Base-by-base conservation (phyloP, 2,329 filamentous ascomycete genomes). In the Aspergillus sp. region DNA sequence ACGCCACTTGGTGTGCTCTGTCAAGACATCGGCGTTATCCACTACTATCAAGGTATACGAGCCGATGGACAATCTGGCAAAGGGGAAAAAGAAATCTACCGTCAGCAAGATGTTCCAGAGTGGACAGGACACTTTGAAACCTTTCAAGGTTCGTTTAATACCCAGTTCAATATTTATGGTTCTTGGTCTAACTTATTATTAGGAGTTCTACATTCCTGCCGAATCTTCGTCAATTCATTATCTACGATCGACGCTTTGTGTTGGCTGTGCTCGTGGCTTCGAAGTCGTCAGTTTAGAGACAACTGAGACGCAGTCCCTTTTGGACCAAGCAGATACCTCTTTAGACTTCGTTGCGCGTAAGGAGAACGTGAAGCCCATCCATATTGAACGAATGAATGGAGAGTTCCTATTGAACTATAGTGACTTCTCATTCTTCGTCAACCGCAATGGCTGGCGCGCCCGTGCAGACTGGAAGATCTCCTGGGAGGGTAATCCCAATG, bases 1-100 rank as follows among this genome's bases (percentile, higher is more conserved):
- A 34, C 86, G 95, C 61, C 95, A 98, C 71, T 82, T 99, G 53
- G 95, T 99, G 30, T 98, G 93, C 77, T 96, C 91, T 66, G 95
- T 98, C 69, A 98, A 96, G 80, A 96, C 91, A 41, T 93, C 90
- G 17, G 90, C 93, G 3, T 80, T 98, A 32, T 96, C 91, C 52
- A 96, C 91, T 13, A 98, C 93, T 2, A 96, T 99, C 80, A 98
- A 98, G 77, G 95, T 98, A n/a, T 98, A 91, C 76, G 93, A 99
- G 77, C 95, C 95, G 1, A 96, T 96, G 77, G 95, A 98, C 71
- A 89, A 91, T 61, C 89, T 96, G 82, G 89, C 89, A 54, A 95
- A 93, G 79, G 91, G 90, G 57, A 96, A 95, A 80, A 97, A 96
- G 80, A 96, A 96, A 72, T 95, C 93, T 68, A 93, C 95, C 17